Conservation (phyloP, 2,329 filamentous ascomycete genomes). For the Cercospora sesami region DNA sequence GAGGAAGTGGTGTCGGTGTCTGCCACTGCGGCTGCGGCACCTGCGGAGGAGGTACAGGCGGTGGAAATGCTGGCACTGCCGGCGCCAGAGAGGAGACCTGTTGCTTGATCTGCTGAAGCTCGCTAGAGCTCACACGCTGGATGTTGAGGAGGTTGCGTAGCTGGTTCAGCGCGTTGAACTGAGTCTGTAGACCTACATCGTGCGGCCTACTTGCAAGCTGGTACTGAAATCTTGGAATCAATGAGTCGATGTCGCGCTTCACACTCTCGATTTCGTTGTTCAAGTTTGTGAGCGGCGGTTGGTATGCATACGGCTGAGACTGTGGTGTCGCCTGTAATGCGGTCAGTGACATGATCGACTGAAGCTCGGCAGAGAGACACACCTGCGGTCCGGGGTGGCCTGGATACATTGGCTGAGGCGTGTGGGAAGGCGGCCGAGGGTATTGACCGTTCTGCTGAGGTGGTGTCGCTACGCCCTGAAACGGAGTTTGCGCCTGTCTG, state of each 20-base stretch:
- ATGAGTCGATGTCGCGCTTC: conserved; percentile 76
- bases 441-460: conserved; percentile 54
- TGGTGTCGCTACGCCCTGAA: conserved; percentile 73
- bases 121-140: conserved; percentile 74
- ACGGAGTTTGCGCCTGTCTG: conserved; percentile 55
- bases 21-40: conserved; percentile 38
- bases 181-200: conserved; percentile 73
- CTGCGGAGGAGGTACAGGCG: conserved; percentile 34
- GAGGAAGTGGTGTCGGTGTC: conserved; percentile 32
- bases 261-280: conserved; percentile 58
- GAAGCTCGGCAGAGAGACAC: conserved; percentile 11
- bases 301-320: conserved; percentile 22
- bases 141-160: conserved; percentile 77
- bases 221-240: conserved; percentile 71
- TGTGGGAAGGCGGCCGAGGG: conserved; percentile 37
- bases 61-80: conserved; percentile 49
- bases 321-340: conserved; percentile 29
- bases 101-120: conserved; percentile 79
- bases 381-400: conserved; percentile 42
- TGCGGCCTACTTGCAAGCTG: conserved; percentile 74
- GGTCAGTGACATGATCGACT: conserved; percentile 11
- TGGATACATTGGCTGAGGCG: conserved; percentile 39
- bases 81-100: conserved; percentile 76
- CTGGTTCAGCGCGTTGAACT: conserved; percentile 80
- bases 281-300: conserved; percentile 18